Conservation (phyloP, 2,329 filamentous ascomycete genomes). For the Acephala macrosclerotiorum region DNA sequence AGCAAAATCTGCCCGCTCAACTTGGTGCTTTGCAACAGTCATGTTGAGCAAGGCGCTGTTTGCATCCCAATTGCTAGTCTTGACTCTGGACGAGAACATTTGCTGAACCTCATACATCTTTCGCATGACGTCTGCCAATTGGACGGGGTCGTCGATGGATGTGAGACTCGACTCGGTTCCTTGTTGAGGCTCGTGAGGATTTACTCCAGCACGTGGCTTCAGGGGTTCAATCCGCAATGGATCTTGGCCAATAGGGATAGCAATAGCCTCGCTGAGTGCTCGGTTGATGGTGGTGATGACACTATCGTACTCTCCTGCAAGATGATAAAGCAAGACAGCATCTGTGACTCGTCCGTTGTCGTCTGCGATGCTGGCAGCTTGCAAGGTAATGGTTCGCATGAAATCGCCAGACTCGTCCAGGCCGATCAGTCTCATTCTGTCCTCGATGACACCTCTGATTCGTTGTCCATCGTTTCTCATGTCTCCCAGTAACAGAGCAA, state of each 20-base stretch:
- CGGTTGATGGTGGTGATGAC: conserved; percentile 92
- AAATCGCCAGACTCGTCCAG: conserved; percentile 83
- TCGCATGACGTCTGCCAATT: conserved; percentile 68
- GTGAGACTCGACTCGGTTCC: conserved; percentile 64
- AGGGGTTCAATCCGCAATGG: conserved; percentile 72
- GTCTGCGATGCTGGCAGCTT: conserved; percentile 91
- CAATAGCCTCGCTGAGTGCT: conserved; percentile 87
- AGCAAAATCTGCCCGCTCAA: conserved; percentile 65
- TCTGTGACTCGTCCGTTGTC: conserved; percentile 94
- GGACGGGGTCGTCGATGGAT: conserved; percentile 70
- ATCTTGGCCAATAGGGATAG: conserved; percentile 84
- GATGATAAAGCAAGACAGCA: conserved; percentile 91
- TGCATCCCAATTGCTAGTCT: conserved; percentile 62
- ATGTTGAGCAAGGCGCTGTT: conserved; percentile 66
- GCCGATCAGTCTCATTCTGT: conserved; percentile 82
- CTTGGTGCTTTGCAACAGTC: conserved; percentile 64
- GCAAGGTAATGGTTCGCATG: conserved; percentile 88
- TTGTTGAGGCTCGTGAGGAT: conserved; percentile 21
- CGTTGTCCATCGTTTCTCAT: conserved; percentile 85
- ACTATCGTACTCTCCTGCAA: conserved; percentile 93
- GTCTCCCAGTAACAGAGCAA: conserved; percentile 91
- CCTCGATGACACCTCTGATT: conserved; percentile 86
- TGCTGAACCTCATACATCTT: conserved; percentile 66
- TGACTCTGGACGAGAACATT: conserved; percentile 67
- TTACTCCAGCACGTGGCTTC: conserved; percentile 43